Base-by-base conservation (phyloP, 768 basidiomycete genomes). In the Hygrophoropsis aurantiaca region DNA sequence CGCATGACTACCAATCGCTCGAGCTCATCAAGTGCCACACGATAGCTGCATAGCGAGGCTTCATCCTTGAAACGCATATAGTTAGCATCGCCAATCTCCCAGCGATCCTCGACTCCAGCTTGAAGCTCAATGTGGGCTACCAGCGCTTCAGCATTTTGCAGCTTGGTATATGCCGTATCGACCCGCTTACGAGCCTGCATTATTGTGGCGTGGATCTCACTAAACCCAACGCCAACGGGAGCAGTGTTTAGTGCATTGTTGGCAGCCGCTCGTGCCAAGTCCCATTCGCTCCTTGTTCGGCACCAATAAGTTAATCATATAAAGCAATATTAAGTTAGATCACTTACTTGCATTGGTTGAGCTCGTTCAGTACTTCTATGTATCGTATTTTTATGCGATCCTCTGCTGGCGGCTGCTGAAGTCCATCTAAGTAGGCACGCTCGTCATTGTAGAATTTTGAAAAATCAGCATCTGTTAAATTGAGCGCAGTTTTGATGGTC, bases 1-100 rank as follows among this genome's bases (percentile, higher is more conserved):
- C 59, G 42, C 45, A 60, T 62, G 0, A 65, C 57, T 2, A 66
- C 64, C 1, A 66, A 51, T 5, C 53, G 51, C 30, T 68, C 58
- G 4, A 68, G 53, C 9, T 60, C 46, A 25, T 65, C 61, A 6
- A 65, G 32, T 1, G 18, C 32, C 5, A 8, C n/a, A 11, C 20
- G 16, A 36, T 45, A 34, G 18, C 33, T 35, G 16, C 25, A 9
- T 3, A 40, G 16, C 2, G 19, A 1, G 5, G n/a, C 35, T 8
- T 38, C 35, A 19, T 46, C 16, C 32, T 15, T 38, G 35, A 24
- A 21, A 26, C 37, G 21, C 20, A 11, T 23, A 36, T 26, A 46
- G 11, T 46, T 27, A 19, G 15, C 3, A 33, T 27, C 37, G 19
- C 21, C 15, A 24, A 46, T 25, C 34, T 35, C 34, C 44, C 21